Evolutionary conservation across 805 yeast genomes (phyloP), one percentile per base, ranked within the genome.

Genomic region (Spencermartinsiella europaea): DNA sequence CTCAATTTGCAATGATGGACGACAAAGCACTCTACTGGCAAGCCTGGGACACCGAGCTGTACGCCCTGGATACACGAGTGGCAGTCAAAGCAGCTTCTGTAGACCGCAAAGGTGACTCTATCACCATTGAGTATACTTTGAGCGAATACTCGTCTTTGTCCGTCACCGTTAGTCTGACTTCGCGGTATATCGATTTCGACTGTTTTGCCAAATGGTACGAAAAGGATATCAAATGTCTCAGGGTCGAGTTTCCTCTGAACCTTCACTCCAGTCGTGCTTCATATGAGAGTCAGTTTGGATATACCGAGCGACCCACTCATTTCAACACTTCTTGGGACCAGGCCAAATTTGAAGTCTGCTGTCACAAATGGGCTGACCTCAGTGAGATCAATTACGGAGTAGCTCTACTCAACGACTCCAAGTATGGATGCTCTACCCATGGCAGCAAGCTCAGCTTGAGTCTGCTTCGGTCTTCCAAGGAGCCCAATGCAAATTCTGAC

Each of bases 31-130:
- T 83, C 53, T 78, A 72, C 40, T 85, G 79, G 76, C 89, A 82
- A 40, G 93, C 93, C 1, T 85, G 95, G 95, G 95, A 85, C 62
- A 85, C 95, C 0, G 95, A 85, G 59, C 68, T 85, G 46, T 85
- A 75, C 57, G 81, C 90, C 0, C 72, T 83, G 53, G 80, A 79
- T 54, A 83, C 81, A 55, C 80, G 72, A 62, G 69, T 69, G 42
- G 77, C 79, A 52, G 54, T 52, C 3, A 53, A 55, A 38, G 44
- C 50, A 2, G 61, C 69, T 12, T 66, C 70, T 20, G 64, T 62
- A 17, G 63, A 67, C 0, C 52, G 72, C 0, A 64, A 66, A 14
- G 65, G 64, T 21, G 76, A 78, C 2, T 72, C 85, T 0, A 5
- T 15, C 25, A n/a, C 5, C 5, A 37, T 20, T 17, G 21, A 37